Conservation (phyloP, 179 eudicot genomes). For the Heliamphora pulchella region DNA sequence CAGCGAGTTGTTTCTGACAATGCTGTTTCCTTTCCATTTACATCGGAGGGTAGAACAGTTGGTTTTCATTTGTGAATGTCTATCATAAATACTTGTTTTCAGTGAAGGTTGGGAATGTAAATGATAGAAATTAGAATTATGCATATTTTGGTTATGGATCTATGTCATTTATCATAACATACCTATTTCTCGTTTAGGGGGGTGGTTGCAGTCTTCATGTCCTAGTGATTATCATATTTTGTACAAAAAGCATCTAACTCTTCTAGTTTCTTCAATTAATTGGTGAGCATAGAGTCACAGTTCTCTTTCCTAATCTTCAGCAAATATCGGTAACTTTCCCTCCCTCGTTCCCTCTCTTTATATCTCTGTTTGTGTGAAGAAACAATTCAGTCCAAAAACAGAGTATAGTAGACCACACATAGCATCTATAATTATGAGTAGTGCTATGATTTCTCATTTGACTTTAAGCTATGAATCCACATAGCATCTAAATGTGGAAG, state of each 20-base stretch:
- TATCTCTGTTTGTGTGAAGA: no score
- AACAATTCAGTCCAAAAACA: no score
- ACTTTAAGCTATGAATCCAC: no score
- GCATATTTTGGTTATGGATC: neutral
- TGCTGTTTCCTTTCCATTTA: neutral
- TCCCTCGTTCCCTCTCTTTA: neutral
- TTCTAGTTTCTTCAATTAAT: neutral
- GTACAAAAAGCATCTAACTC: neutral
- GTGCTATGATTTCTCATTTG: no score
- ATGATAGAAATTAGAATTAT: neutral
- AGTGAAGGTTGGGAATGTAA: neutral
- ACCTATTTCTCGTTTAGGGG: neutral
- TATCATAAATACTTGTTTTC: neutral
- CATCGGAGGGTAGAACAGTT: neutral
- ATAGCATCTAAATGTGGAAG: no score
- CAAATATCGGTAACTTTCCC: neutral
- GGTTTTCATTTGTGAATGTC: slow-evolving; percentile 4
- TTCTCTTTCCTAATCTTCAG: neutral
- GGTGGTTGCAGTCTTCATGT: neutral
- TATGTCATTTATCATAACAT: neutral
- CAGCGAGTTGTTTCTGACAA: neutral
- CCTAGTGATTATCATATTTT: no score
- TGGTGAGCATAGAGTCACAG: neutral
- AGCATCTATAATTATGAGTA: no score
- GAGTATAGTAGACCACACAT: no score